Base-by-base conservation (phyloP, 2,329 filamentous ascomycete genomes). In the Fusarium sterilihyphosum region DNA sequence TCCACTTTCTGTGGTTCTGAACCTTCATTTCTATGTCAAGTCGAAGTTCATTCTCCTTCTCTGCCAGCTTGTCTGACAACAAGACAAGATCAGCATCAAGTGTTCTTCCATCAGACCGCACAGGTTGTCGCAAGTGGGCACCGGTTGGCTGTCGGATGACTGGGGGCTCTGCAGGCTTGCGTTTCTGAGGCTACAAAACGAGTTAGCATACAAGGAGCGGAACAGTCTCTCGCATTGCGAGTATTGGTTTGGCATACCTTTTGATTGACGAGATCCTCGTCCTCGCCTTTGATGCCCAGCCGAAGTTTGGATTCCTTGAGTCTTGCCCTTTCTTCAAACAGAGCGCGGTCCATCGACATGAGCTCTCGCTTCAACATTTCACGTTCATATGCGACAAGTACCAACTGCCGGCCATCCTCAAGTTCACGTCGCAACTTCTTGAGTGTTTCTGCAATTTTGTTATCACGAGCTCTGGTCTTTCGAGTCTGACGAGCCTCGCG, bases 211-310 rank as follows among this genome's bases (percentile, higher is more conserved):
- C 77, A 74, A 40, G 73, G 54, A 46, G 56, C 26, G 10, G 44
- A 46, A 41, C 50, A 31, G 71, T 82, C 38, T 82, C 38, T 41
- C 81, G 77, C 57, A 82, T 81, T 24, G 22, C 35, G 41, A 38
- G 16, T 31, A 43, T 81, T 83, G 75, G 44, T 22, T 31, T 65
- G 70, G 81, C 89, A 83, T 87, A 96, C 94, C 90, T 96, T 97
- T 82, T 96, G 94, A 85, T 97, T 97, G 85, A 98, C 92, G 79
- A 98, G 89, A 81, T 98, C 95, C 79, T 98, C 96, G 79, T 98
- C 96, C 79, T 97, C 94, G 77, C 91, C 92, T 85, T 96, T 97
- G 86, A 98, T 96, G 78, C 92, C 92, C 74, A 98, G 89, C 79
- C 93, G 93, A 80, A 94, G 88, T 88, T 98, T 98, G 83, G 93